These are phyloP conservation scores for Persicaria tinctoria DNA, from an alignment of 148 eudicot species.

Conservation along the genomic window DNA sequence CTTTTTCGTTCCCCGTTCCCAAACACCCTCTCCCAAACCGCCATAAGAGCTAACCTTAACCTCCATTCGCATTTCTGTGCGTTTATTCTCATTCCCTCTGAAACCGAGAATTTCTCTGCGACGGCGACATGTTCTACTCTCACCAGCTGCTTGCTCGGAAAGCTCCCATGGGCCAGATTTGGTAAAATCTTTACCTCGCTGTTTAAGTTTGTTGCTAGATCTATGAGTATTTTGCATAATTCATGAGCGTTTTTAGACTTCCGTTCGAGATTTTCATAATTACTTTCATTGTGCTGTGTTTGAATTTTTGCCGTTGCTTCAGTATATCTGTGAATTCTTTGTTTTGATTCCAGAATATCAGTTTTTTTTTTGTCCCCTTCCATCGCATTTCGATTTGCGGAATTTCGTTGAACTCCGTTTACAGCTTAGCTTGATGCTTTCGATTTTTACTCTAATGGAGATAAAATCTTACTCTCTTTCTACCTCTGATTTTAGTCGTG, in stretches of 20 bases:
- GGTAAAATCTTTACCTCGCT: constrained; percentile 27
- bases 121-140: constrained; percentile 63
- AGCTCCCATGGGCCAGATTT: constrained; percentile 91
- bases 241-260: neutral
- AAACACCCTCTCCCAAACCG: neutral
- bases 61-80: neutral
- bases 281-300: neutral
- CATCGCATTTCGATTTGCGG: neutral
- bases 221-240: neutral
- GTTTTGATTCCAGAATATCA: neutral
- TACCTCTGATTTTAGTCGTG: neutral
- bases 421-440: neutral
- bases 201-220: neutral
- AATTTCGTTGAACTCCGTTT: neutral
- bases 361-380: neutral
- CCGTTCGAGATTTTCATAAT: neutral
- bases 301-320: neutral
- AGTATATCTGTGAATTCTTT: no score
- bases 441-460: neutral
- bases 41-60: constrained; percentile 11
- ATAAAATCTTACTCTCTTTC: neutral
- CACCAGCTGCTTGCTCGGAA: constrained; percentile 81
- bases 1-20: neutral
- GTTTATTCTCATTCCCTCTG: constrained; percentile 10
- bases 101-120: neutral